A percentile compares a stretch with the other conserved stretches of the same genome.
These are phyloP conservation scores for Hymenoscyphus fraxineus DNA, from an alignment of 2,329 filamentous ascomycete species.

Conservation along the genomic window DNA sequence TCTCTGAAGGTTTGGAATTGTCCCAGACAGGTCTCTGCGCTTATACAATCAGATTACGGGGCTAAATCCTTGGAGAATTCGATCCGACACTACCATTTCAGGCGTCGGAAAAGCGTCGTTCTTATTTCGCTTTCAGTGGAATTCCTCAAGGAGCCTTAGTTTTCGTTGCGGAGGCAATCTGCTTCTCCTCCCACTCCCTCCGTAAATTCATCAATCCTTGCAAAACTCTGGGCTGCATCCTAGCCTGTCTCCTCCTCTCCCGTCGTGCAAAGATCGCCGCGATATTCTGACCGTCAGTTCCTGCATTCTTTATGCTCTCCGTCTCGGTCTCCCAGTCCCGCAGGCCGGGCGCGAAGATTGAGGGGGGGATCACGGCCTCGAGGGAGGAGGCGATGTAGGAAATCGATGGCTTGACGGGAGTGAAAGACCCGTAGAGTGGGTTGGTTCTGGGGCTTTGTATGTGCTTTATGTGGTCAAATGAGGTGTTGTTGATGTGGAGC, in stretches of 20 bases:
- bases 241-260: constrained; percentile 10
- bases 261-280: constrained; percentile 4
- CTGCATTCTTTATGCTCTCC: not conserved
- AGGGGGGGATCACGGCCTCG: constrained; percentile 15
- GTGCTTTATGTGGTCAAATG: constrained; percentile 20
- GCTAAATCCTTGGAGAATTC: not conserved
- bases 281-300: too few species aligned
- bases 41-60: not conserved
- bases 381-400: constrained; percentile 28
- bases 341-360: constrained; percentile 25
- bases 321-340: constrained; percentile 33
- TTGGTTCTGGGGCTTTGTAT: constrained; percentile 22
- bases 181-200: constrained; percentile 11
- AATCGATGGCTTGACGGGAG: constrained; percentile 16
- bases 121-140: not conserved
- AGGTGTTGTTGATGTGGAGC: constrained; percentile 22
- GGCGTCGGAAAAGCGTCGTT: not conserved
- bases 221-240: constrained; percentile 13
- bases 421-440: constrained; percentile 30
- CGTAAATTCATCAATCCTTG: constrained; percentile 15
- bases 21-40: not conserved
- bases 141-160: not conserved
- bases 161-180: not conserved
- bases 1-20: not conserved
- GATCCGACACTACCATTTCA: not conserved